phyloP scores from a whole-genome alignment of 306 rosid species.

The Calophaca sinica region DNA sequence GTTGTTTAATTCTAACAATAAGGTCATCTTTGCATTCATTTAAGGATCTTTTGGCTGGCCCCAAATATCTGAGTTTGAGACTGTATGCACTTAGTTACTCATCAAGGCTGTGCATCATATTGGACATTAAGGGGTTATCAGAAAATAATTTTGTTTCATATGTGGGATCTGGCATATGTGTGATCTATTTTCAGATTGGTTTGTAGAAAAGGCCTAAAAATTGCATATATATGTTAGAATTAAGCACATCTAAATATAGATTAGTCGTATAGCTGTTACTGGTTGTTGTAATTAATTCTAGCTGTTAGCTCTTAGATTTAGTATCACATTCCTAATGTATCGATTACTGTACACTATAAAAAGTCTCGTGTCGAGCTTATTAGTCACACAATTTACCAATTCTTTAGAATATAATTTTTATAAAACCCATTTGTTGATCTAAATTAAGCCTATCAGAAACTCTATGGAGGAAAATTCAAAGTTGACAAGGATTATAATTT shows the following conservation, averaged over 20 bases:
- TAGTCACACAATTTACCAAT: neutral
- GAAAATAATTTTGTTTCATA: slow-evolving; percentile 32
- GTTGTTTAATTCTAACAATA: neutral
- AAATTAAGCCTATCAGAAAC: neutral
- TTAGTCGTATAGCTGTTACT: too few species aligned
- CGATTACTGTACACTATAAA: neutral
- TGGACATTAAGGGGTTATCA: slow-evolving; percentile 7
- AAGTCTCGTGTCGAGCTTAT: neutral
- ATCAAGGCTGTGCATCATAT: slow-evolving; percentile 20
- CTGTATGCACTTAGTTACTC: neutral
- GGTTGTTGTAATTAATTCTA: too few species aligned
- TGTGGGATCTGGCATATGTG: neutral
- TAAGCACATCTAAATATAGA: too few species aligned
- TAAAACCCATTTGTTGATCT: neutral
- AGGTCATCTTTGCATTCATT: slow-evolving; percentile 2
- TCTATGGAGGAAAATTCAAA: slow-evolving; percentile 7
- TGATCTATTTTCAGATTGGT: slow-evolving; percentile 13
- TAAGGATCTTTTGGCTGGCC: slow-evolving; percentile 18
- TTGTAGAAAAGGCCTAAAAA: slow-evolving; percentile 12
- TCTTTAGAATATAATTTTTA: neutral
- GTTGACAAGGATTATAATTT: slow-evolving; percentile 17
- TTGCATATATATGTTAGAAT: neutral
- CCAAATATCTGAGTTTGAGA: neutral
- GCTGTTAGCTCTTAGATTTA: too few species aligned
- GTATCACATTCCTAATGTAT: too few species aligned